These are phyloP conservation scores for Yarrowia deformans DNA, from an alignment of 805 yeast species.

Conservation along the genomic window DNA sequence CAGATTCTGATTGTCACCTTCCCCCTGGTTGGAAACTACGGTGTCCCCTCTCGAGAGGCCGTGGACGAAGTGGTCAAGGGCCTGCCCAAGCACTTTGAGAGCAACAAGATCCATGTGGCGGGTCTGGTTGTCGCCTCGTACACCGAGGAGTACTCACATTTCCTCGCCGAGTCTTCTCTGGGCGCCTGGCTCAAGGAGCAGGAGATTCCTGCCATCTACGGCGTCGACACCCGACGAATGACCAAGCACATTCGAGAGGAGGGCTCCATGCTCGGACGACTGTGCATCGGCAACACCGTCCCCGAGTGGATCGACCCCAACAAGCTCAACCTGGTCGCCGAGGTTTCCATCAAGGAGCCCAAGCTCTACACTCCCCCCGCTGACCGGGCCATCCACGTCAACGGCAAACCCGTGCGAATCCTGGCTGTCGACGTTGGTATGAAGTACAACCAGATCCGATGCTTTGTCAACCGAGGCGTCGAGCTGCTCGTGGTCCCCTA, in stretches of 20 bases:
- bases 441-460: constrained; percentile 97
- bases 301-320: constrained; percentile 97
- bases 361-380: constrained; percentile 75
- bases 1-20: constrained; percentile 95
- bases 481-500: constrained; percentile 95
- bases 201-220: constrained; percentile 94
- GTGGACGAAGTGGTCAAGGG: constrained; percentile 76
- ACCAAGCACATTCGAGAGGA: constrained; percentile 91
- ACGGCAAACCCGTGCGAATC: constrained; percentile 82
- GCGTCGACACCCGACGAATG: constrained; percentile 94
- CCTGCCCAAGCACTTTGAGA: constrained; percentile 92
- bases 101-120: constrained; percentile 90
- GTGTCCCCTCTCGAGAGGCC: constrained; percentile 90
- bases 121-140: constrained; percentile 97
- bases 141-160: constrained; percentile 95
- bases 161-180: constrained; percentile 87
- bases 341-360: constrained; percentile 82
- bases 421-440: constrained; percentile 96
- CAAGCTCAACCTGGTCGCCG: constrained; percentile 86
- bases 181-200: constrained; percentile 93
- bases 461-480: constrained; percentile 95
- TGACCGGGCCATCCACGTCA: constrained; percentile 58
- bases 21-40: constrained; percentile 97
- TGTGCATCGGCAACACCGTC: constrained; percentile 59
- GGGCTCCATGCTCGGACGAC: constrained; percentile 93